Base-by-base conservation (phyloP, 1,139 yeast genomes). In the Suhomyces panamericanus region DNA sequence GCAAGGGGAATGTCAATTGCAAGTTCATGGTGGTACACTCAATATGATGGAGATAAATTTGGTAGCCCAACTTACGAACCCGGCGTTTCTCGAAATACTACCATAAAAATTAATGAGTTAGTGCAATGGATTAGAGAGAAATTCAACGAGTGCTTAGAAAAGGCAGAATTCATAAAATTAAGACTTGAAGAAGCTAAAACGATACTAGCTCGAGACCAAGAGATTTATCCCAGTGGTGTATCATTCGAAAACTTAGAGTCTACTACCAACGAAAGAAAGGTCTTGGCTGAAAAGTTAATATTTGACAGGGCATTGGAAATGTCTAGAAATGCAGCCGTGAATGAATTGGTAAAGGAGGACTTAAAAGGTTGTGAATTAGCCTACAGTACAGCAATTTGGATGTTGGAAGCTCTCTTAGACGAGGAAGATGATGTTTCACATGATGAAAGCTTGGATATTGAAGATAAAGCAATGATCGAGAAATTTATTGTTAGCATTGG, bases 221-320 rank as follows among this genome's bases (percentile, higher is more conserved):
- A 40, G 35, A 20, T 38, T 32, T 32, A 43, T 35, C 26, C 14
- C 16, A 38, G 43, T 13, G 34, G 33, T 2, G 13, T 22, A n/a
- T 45, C 43, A 6, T 31, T 38, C 7, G 24, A 15, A 17, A 22
- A 36, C 10, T 11, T 29, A 6, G 9, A 30, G 35, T 39, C 26
- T 27, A 34, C 49, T 27, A 30, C 17, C 4, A 6, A 14, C 4
- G 13, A 30, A 4, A 24, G 53, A 46, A 54, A 70, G 36, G 67
- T 83, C 7, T 75, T 85, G 42, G 90, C 96, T 2, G 97, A 91
- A 62, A 86, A 86, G 60, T 74, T 93, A 51, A 81, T 93, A 24
- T 91, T 90, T 66, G 97, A 91, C 56, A 77, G 98, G 36, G 97
- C 98, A 1, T 75, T 91, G 57, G 98, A 93, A 57, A 87, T 91